These are phyloP conservation scores for Volvariella surrecta DNA, from an alignment of 1,284 basidiomycete species.

Conservation along the genomic window DNA sequence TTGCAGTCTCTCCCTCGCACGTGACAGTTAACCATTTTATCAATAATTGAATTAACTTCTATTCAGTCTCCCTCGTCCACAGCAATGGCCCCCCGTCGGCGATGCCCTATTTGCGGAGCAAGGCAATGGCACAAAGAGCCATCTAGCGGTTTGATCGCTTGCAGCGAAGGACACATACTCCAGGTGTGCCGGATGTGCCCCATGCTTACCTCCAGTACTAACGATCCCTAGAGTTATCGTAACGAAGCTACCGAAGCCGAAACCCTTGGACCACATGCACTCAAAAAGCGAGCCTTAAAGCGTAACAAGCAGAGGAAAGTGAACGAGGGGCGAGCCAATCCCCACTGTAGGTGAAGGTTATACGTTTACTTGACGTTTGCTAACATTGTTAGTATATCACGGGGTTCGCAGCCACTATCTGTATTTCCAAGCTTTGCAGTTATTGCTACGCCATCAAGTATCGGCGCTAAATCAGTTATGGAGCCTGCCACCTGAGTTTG, in stretches of 20 bases:
- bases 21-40: not conserved
- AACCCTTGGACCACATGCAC: slow-evolving; percentile 45
- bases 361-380: slow-evolving; percentile 2
- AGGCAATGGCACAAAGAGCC: slow-evolving; percentile 75
- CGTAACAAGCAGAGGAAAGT: slow-evolving; percentile 41
- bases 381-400: slow-evolving; percentile 59
- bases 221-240: slow-evolving; percentile 50
- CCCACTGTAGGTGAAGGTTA: slow-evolving; percentile 36
- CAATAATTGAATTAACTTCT: not conserved
- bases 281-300: slow-evolving; percentile 57
- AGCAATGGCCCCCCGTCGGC: slow-evolving; percentile 45
- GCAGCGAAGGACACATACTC: slow-evolving; percentile 72
- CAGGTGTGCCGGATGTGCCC: slow-evolving; percentile 36
- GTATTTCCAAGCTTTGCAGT: slow-evolving; percentile 76
- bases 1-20: not conserved
- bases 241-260: slow-evolving; percentile 60
- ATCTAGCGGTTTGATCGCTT: slow-evolving; percentile 60
- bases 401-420: slow-evolving; percentile 68
- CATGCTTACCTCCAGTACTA: not conserved
- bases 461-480: slow-evolving; percentile 54
- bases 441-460: slow-evolving; percentile 71
- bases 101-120: slow-evolving; percentile 66
- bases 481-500: slow-evolving; percentile 70
- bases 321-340: slow-evolving; percentile 40
- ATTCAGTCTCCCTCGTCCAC: not conserved